Evolutionary conservation across 169 alveolate genomes (phyloP).

Genomic region (Plasmodium yoelii): DNA sequence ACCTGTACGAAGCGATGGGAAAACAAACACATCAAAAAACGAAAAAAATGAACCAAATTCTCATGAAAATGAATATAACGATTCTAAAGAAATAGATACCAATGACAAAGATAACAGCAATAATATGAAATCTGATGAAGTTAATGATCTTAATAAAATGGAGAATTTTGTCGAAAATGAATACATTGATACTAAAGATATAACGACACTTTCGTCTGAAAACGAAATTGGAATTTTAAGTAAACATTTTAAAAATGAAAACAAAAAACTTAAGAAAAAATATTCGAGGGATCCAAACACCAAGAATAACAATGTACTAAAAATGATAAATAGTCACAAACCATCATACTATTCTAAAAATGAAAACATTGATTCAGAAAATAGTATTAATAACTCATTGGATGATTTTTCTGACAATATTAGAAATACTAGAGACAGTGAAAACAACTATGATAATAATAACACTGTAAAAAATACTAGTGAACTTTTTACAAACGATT

Average conservation of each 20-base stretch:
- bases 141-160: not conserved
- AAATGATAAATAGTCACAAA: slow-evolving; percentile 35
- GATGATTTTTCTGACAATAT: not conserved
- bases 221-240: not conserved
- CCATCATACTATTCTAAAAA: slow-evolving; percentile 2
- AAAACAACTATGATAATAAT: slow-evolving; percentile 1
- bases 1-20: not conserved
- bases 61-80: not conserved
- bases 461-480: slow-evolving; percentile 57
- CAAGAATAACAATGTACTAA: slow-evolving; percentile 22
- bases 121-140: slow-evolving; percentile 1
- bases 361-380: slow-evolving; percentile 4
- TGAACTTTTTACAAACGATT: slow-evolving; percentile 19
- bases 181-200: not conserved
- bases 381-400: not conserved
- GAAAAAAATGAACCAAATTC: slow-evolving; percentile 1
- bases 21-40: not conserved
- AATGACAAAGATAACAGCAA: not conserved
- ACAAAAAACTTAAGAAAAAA: slow-evolving; percentile 30
- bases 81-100: not conserved
- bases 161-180: not conserved
- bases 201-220: slow-evolving; percentile 9
- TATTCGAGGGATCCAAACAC: slow-evolving; percentile 30
- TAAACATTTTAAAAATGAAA: not conserved
- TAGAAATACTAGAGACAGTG: slow-evolving; percentile 1